Base-by-base conservation (phyloP, 1,284 basidiomycete species). In the Puccinia triticina region DNA sequence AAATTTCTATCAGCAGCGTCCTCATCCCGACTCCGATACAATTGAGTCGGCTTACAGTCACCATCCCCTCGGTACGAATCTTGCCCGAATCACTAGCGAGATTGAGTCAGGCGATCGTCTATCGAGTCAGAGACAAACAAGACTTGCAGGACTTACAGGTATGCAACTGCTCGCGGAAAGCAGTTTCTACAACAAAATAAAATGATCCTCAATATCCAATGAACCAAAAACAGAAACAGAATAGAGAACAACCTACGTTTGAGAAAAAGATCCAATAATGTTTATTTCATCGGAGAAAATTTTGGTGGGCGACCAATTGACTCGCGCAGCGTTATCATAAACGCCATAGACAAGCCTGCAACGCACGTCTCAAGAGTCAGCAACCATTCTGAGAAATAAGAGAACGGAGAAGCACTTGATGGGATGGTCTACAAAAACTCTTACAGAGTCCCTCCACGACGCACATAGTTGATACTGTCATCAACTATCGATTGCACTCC, bases 131-230 rank as follows among this genome's bases (percentile, higher is more conserved):
- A 12, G 8, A 21, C 8, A 37, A 34, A 37, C 26, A 34, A 34
- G 23, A 55, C 32, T 53, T 3, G 37, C 11, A 78, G 32, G 21
- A 34, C 77, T 79, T 57, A 79, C 82, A 95, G 90, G 86, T 94
- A 94, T n/a, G 91, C 92, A 72, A 95, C 91, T 10, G 94, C 93
- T 69, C 94, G 91, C 80, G 93, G 93, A 90, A 95, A 94, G 88
- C 93, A 94, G 88, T 90, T 91, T 11, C 91, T 92, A 32, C 3
- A 18, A 14, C 18, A n/a, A 69, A 34, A 16, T 29, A 50, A 55
- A 32, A 18, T 75, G 18, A 82, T 48, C 64, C 48, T 72, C 34
- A 21, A 5, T 59, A n/a, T 69, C 26, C 40, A 50, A 32, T 67
- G 14, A 93, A 92, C 88, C 94, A 94, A 1, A 29, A 48, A n/a